Evolutionary conservation across 352 stramenopile genomes (phyloP), one percentile per base, ranked within the genome.

Genomic region (Thraustotheca clavata): DNA sequence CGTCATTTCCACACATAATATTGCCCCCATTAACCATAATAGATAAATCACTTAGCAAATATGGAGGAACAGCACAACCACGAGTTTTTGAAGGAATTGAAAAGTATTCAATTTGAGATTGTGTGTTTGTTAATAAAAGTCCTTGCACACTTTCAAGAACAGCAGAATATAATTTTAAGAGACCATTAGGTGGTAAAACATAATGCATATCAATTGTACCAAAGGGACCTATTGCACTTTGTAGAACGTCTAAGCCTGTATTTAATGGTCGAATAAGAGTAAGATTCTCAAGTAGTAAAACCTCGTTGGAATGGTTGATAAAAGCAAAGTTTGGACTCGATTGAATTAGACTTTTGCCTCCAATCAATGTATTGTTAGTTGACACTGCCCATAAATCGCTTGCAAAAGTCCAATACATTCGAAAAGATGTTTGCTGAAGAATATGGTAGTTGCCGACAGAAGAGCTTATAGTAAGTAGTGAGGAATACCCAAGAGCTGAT

Each of bases 1-100:
- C 43, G n/a, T 60, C 50, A 38, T 60, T 43, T 34, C 16, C 50
- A 24, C 50, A 60, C 26, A 60, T 46, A 24, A 60, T 18, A 26
- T 60, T 60, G 16, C 50, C 50, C 1, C 50, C 50, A 16, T 24
- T 60, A 8, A 16, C 50, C 50, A 60, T 39, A 18, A 60, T 9
- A 34, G 20, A 41, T 12, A 22, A 6, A 6, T 40, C 6, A 16
- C 34, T 32, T 11, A 60, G 43, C 14, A 43, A 40, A 14, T 8
- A 24, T 18, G 50, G 31, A 4, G 32, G 29, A 6, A 43, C 3
- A 4, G 22, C 20, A 22, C 26, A 20, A 14, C 43, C 32, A 24
- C 18, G 29, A 14, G 18, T 22, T 38, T 40, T 40, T n/a, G 31
- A 4, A 1, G 50, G 29, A 12, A 60, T n/a, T 1, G 29, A 16